Evolutionary conservation across 495 filamentous ascomycete genomes (phyloP).

Genomic region (Neurospora terricola): DNA sequence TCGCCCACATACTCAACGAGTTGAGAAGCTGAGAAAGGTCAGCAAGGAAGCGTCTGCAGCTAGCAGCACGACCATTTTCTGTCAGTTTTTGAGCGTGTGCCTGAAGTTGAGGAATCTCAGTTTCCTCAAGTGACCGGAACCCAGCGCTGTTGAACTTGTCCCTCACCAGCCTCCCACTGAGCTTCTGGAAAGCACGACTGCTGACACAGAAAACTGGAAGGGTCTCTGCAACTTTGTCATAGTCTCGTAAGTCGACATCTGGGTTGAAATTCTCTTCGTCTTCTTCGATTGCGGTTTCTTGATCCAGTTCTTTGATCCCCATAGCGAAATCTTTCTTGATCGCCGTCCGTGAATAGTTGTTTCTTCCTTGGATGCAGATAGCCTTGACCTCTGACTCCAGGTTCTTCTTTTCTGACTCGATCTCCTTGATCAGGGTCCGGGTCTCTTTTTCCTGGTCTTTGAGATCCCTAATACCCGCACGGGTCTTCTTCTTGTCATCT

Average conservation of each 20-base stretch:
- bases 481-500: conserved; percentile 19
- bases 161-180: conserved; percentile 41
- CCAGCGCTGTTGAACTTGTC: conserved; percentile 31
- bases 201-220: conserved; percentile 58
- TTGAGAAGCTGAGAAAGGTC: conserved; percentile 45
- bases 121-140: conserved; percentile 21
- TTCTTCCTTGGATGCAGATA: conserved; percentile 48
- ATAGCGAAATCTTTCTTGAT: conserved; percentile 53
- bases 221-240: conserved; percentile 44
- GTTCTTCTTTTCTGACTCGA: conserved; percentile 13
- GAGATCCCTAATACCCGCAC: neutral
- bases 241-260: conserved; percentile 45
- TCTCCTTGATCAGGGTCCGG: conserved; percentile 10
- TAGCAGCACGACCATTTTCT: conserved; percentile 24
- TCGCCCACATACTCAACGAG: conserved; percentile 49
- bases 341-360: conserved; percentile 44
- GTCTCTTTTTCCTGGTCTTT: conserved; percentile 7
- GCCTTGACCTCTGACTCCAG: conserved; percentile 27
- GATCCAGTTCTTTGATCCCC: conserved; percentile 41
- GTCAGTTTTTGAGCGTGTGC: conserved; percentile 52
- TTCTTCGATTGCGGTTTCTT: conserved; percentile 21
- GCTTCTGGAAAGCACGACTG: conserved; percentile 50
- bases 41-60: conserved; percentile 31
- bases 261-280: conserved; percentile 28
- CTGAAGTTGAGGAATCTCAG: conserved; percentile 51